These are phyloP conservation scores for Aureobasidium sp. DNA, from an alignment of 2,329 filamentous ascomycete species.

Conservation along the genomic window DNA sequence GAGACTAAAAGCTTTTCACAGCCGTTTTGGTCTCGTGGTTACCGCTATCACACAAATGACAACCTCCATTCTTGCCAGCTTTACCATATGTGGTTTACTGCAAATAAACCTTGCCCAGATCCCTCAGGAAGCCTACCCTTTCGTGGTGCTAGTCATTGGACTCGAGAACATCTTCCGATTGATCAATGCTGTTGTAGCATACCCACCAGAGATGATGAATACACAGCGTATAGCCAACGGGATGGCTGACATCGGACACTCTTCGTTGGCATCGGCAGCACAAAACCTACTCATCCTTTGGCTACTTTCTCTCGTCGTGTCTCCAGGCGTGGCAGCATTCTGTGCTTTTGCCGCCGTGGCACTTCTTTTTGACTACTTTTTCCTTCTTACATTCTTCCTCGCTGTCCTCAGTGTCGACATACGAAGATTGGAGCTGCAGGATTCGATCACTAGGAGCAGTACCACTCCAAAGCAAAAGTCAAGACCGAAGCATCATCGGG, in stretches of 20 bases:
- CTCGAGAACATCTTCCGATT: conserved; percentile 71
- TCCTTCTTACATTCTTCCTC: conserved; percentile 70
- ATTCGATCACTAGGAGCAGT: conserved; percentile 50
- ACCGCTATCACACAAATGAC: conserved; percentile 58
- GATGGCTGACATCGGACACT: conserved; percentile 61
- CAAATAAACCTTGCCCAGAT: conserved; percentile 68
- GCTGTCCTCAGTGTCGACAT: conserved; percentile 74
- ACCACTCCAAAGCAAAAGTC: conserved; percentile 25
- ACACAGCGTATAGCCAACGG: conserved; percentile 63
- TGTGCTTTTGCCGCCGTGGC: conserved; percentile 69
- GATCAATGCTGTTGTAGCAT: conserved; percentile 68
- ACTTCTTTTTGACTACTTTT: conserved; percentile 67
- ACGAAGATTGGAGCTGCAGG: conserved; percentile 63
- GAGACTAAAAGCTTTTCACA: conserved; percentile 66
- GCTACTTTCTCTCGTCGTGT: conserved; percentile 56
- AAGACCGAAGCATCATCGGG: conserved; percentile 11
- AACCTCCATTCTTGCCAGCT: conserved; percentile 67
- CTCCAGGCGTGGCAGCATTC: conserved; percentile 63
- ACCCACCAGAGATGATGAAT: conserved; percentile 58
- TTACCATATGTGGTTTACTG: conserved; percentile 68
- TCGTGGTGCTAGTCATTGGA: conserved; percentile 68
- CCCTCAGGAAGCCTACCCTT: conserved; percentile 63
- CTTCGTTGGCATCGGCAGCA: conserved; percentile 56
- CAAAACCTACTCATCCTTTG: conserved; percentile 62
- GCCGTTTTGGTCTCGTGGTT: conserved; percentile 60